Base-by-base conservation (phyloP, 257 asterid genomes). In the Nicotiana undulata region DNA sequence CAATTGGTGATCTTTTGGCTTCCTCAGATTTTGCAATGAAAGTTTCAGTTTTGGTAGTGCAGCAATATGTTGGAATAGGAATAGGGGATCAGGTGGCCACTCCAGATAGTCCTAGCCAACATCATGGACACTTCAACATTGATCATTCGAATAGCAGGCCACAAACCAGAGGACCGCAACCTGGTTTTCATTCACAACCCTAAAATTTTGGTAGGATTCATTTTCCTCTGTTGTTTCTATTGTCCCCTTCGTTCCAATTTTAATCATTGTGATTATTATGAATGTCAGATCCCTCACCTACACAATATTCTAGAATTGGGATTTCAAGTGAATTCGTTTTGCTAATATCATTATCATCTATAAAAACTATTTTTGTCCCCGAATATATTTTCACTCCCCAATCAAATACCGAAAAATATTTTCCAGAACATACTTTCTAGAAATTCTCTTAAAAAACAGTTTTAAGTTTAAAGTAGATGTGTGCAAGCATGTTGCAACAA, bases 1-100 rank as follows among this genome's bases (percentile, higher is more conserved):
- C 97, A 11, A 94, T 96, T 4, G 99, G 98, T 3, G 99, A 96
- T 84, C 29, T 96, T 20, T 52, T 96, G 60, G 98, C 98, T 2
- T 94, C 99, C 3, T 89, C 98, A 24, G 99, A 96, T 82, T 96
- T 94, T 28, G 93, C 91, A 0, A 90, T 96, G 29, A 87, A 91
- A 1, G 92, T 82, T 79, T 94, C 99, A 16, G 99, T 94, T 15
- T 81, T 96, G 51, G 98, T 96, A 24, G 90, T 96, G 84, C 98
- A 96, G 68, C 99, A 96, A 74, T 92, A 94, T 51, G 88, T 88
- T n/a, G 96, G 97, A 58, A 81, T 82, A 18, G 95, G 82, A 20
- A 79, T 81, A 0, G 97, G 86, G 1, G 97, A 93, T 63, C 81
- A 40, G 61, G 46, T 76, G 7, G 84, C 76, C 49, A 85, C 91